Conservation (phyloP, 1,284 basidiomycete species). For the Cryptococcus sp. region DNA sequence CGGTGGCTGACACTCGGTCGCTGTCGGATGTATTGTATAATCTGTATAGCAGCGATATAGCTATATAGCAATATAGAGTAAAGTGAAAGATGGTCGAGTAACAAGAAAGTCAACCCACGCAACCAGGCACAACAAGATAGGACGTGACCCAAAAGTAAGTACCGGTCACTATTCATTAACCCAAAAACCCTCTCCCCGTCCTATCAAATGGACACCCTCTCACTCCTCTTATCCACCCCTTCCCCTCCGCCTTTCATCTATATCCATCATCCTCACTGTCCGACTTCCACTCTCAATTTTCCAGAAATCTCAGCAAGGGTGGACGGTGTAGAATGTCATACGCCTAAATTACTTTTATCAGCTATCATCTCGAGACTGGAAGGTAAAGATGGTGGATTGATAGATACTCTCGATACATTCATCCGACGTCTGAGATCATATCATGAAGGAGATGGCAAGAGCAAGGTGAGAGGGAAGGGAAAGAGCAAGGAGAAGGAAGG, state of each 20-base stretch:
- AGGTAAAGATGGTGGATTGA: constrained; percentile 33
- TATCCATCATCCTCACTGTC: constrained; percentile 60
- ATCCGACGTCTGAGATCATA: constrained; percentile 55
- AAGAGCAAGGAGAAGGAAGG: constrained; percentile 5
- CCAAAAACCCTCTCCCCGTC: neutral
- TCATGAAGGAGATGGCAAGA: constrained; percentile 8
- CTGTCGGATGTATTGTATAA: too few species aligned
- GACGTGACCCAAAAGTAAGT: too few species aligned
- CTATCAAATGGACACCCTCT: constrained; percentile 7
- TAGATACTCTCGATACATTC: constrained; percentile 65
- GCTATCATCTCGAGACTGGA: constrained; percentile 60
- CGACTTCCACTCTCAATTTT: constrained; percentile 32
- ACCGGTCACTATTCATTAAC: neutral
- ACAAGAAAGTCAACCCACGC: too few species aligned
- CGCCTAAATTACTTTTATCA: constrained; percentile 63
- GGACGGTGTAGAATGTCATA: constrained; percentile 64
- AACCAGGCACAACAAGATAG: too few species aligned
- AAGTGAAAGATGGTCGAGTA: too few species aligned
- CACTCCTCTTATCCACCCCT: constrained; percentile 51
- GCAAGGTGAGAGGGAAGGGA: constrained; percentile 11
- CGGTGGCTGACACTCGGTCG: too few species aligned
- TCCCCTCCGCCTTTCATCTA: constrained; percentile 65
- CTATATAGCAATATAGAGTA: too few species aligned
- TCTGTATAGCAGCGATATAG: too few species aligned
- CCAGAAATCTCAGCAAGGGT: constrained; percentile 36